These are phyloP conservation scores for Dioszegia hungarica DNA, from an alignment of 768 basidiomycete species.

Conservation along the genomic window DNA sequence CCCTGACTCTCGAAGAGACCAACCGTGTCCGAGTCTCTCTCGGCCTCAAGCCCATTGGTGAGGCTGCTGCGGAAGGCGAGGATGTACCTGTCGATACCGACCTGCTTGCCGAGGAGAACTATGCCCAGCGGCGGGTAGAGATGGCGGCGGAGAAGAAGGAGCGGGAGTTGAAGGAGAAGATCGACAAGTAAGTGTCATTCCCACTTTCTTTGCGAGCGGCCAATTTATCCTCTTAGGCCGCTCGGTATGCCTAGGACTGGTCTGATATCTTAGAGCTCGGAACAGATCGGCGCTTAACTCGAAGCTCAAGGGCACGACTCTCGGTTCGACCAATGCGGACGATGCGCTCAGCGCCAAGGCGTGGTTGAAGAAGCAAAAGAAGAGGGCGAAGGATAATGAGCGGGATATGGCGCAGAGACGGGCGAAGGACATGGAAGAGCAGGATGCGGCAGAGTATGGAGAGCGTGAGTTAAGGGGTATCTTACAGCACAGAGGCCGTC, in stretches of 20 bases:
- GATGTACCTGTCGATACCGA: conserved; percentile 53
- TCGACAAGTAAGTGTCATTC: conserved; percentile 60
- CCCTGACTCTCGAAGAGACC: conserved; percentile 48
- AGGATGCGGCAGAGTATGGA: conserved; percentile 79
- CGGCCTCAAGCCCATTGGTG: conserved; percentile 84
- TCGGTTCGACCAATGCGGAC: conserved; percentile 60
- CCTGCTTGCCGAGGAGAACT: conserved; percentile 81
- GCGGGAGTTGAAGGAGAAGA: conserved; percentile 42
- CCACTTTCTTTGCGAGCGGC: neutral
- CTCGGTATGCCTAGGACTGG: conserved; percentile 49
- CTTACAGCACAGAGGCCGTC: neutral
- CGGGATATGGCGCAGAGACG: conserved; percentile 80
- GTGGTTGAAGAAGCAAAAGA: conserved; percentile 90
- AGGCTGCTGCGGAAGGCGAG: conserved; percentile 62
- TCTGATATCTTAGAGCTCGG: conserved; percentile 59
- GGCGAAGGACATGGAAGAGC: conserved; percentile 73
- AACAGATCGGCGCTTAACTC: conserved; percentile 89
- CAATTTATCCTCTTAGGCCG: conserved; percentile 48
- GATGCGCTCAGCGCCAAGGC: conserved; percentile 66
- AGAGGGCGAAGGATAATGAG: conserved; percentile 58
- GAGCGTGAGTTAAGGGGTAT: conserved; percentile 55
- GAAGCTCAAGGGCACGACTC: conserved; percentile 84
- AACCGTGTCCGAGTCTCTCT: conserved; percentile 84
- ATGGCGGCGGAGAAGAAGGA: conserved; percentile 60
- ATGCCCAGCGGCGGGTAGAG: conserved; percentile 63